Evolutionary conservation across 441 rosid genomes (phyloP).

Genomic region (Jatropha podagrica): DNA sequence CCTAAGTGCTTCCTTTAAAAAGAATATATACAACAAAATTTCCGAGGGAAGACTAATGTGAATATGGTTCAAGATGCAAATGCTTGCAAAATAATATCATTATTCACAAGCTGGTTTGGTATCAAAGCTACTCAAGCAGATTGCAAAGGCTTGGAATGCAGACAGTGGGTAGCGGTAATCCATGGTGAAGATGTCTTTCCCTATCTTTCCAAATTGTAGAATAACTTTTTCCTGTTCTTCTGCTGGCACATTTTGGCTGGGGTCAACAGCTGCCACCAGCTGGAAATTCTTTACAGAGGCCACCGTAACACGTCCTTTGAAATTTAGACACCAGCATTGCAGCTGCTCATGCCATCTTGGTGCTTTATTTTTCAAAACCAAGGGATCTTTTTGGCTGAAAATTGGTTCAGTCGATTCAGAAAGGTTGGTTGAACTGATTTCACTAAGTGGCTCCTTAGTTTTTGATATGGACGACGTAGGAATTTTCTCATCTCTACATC

Average conservation of each 20-base stretch:
- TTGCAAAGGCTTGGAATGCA: conserved; percentile 92
- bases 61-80: conserved; percentile 20
- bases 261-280: conserved; percentile 72
- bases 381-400: conserved; percentile 33
- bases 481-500: conserved; percentile 21
- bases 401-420: conserved; percentile 27
- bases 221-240: conserved; percentile 84
- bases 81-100: conserved; percentile 27
- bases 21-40: conserved; percentile 44
- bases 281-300: conserved; percentile 97
- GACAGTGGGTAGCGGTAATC: conserved; percentile 93
- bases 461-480: conserved; percentile 28
- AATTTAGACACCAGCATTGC: conserved; percentile 94
- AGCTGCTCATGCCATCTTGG: conserved; percentile 98
- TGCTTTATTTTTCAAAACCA: conserved; percentile 77
- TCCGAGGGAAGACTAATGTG: conserved; percentile 24
- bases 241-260: conserved; percentile 45
- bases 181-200: conserved; percentile 94
- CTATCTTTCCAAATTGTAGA: conserved; percentile 93
- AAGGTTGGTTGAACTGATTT: conserved; percentile 40
- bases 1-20: conserved; percentile 26
- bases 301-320: conserved; percentile 87
- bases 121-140: conserved; percentile 94
- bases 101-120: conserved; percentile 95
- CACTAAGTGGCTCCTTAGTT: conserved; percentile 39